These are phyloP conservation scores for Crithidia acanthocephali DNA, from an alignment of 208 protist genomes.

Conservation along the genomic window DNA sequence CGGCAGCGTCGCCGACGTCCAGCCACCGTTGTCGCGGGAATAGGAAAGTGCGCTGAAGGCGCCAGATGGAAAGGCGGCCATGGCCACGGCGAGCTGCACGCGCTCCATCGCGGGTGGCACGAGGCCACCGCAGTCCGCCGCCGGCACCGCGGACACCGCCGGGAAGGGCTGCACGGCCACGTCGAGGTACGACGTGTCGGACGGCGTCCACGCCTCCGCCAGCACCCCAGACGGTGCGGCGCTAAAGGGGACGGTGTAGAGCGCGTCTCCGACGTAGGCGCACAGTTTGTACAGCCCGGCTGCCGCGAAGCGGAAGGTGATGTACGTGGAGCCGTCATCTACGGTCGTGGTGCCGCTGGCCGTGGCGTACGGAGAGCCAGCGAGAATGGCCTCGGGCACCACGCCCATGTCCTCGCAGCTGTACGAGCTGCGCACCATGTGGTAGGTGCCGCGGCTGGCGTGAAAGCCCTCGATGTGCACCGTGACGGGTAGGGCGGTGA, in stretches of 20 bases:
- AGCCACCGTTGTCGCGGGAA: conserved; percentile 30
- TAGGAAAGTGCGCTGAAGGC: conserved; percentile 23
- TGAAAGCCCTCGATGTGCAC: conserved; percentile 36
- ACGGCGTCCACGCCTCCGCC: conserved; percentile 14
- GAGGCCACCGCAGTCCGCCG: conserved; percentile 24
- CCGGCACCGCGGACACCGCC: conserved; percentile 1
- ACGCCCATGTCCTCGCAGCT: conserved; percentile 33
- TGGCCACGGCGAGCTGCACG: conserved; percentile 10
- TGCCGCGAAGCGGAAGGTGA: conserved; percentile 44
- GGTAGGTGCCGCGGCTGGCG: conserved; percentile 16
- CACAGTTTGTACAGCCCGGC: conserved; percentile 64
- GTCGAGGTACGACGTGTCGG: conserved; percentile 8
- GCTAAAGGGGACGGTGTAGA: conserved; percentile 53
- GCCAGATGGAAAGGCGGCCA: conserved; percentile 30
- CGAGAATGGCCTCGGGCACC: conserved; percentile 16
- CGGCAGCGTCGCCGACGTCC: conserved; percentile 10
- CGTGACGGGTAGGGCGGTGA: conserved; percentile 20
- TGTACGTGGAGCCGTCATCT: conserved; percentile 8
- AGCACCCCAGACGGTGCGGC: conserved; percentile 13
- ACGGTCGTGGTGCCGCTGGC: neutral
- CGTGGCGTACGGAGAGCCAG: neutral
- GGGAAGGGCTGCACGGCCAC: conserved; percentile 22
- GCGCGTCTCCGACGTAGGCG: conserved; percentile 33
- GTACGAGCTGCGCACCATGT: conserved; percentile 28
- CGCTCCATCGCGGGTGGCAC: conserved; percentile 17